phyloP scores from a whole-genome alignment of 2,329 filamentous ascomycete species.

The Aureobasidium lini region DNA sequence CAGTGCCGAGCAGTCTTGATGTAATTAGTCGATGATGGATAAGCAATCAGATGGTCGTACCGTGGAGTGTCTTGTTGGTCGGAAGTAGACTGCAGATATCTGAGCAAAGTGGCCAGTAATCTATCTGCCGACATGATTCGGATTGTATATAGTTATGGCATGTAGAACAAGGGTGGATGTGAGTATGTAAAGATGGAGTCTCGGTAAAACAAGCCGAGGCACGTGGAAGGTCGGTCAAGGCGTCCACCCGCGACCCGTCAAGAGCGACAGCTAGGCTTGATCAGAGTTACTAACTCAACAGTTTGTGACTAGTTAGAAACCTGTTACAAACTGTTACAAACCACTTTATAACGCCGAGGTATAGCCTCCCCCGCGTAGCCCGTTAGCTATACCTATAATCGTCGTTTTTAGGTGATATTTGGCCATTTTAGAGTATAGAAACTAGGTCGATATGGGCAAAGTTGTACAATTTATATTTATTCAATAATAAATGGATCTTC shows the following conservation, averaged over 20 bases:
- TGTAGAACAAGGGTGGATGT: neutral
- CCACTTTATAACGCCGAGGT: too few relatives aligned
- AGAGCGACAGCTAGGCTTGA: neutral
- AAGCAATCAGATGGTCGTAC: conserved; percentile 31
- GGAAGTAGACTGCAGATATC: conserved; percentile 53
- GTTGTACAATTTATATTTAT: too few relatives aligned
- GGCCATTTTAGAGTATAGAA: too few relatives aligned
- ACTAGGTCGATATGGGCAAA: too few relatives aligned
- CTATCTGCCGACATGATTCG: conserved; percentile 57
- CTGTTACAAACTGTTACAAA: too few relatives aligned
- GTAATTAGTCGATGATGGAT: conserved; percentile 15
- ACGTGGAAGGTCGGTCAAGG: neutral
- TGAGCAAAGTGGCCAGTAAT: conserved; percentile 59
- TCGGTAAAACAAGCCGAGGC: neutral
- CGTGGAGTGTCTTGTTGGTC: conserved; percentile 52
- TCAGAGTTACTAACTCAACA: too few relatives aligned
- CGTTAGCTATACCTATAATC: too few relatives aligned
- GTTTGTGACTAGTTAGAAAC: too few relatives aligned
- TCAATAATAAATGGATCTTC: too few relatives aligned
- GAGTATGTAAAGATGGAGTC: too few relatives aligned
- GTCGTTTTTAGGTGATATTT: too few relatives aligned
- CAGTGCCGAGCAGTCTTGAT: conserved; percentile 52
- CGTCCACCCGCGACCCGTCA: neutral
- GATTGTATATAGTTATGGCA: neutral
- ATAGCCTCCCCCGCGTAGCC: too few relatives aligned